Base-by-base conservation (phyloP, 495 filamentous ascomycete genomes). In the Aspergillus olivimuriae region DNA sequence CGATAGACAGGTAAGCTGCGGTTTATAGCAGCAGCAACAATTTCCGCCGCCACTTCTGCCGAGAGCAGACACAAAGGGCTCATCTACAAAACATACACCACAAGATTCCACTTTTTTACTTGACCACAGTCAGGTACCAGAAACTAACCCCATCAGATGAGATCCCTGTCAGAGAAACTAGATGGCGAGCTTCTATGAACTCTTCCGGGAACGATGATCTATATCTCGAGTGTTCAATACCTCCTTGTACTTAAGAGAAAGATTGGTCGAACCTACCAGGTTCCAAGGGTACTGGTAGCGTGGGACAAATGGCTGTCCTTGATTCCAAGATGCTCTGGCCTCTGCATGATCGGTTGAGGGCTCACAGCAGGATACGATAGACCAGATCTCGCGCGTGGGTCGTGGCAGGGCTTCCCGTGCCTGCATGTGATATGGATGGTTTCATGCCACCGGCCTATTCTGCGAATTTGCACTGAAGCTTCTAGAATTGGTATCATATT, bases 161-260 rank as follows among this genome's bases (percentile, higher is more conserved):
- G 34, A 36, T 36, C 34, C 34, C 34, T 36, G 34, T 36, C 34
- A 36, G 34, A 36, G 34, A 17, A 17, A 18, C 34, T 36, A 36
- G 14, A 36, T 17, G 34, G 34, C 34, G 14, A 36, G 34, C 34
- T 36, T 36, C 19, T 10, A 36, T 36, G 34, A 36, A 18, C 34
- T 36, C 18, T 36, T 36, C 34, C 34, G 34, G 34, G 19, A 36
- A 36, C 34, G 34, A 36, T 36, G 34, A 36, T 16, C 12, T 36
- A 18, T 28, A 11, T 28, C 11, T 28, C 24, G 24, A 28, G 11
- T 6, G 24, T 28, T 28, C 34, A 16, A 36, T 36, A 36, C 10
- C 4, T 17, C 10, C 14, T 19, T 36, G 34, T 5, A 36, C 14
- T 17, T 7, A 6, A 5, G 14, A 36, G 34, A 36, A 36, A 36